Base-by-base conservation (phyloP, 441 rosid genomes). In the Isatis lusitanica region DNA sequence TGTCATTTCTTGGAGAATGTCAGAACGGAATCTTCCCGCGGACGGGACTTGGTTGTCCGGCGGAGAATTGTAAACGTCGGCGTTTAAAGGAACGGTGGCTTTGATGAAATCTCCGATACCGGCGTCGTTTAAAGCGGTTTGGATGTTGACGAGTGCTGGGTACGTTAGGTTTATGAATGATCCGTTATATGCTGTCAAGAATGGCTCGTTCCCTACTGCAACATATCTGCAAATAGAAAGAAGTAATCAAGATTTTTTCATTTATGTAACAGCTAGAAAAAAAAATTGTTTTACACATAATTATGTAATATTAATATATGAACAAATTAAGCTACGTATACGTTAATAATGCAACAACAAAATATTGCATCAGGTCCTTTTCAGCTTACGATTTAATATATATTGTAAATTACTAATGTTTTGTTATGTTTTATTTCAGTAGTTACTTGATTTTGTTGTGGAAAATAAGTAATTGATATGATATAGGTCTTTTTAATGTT, bases 91-190 rank as follows among this genome's bases (percentile, higher is more conserved):
- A 13, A 91, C 86, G 4, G 99, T 93, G 65, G 97, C 99, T 82
- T 95, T 95, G 58, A 93, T 83, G 61, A 83, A 68, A 77, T 88
- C 86, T 28, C 97, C 96, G 7, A 84, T 24, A 30, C 86, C 88
- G 4, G 96, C 98, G 9, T 86, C 95, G 68, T 95, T 91, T 28
- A 95, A 87, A 61, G 99, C 99, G 65, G 87, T 95, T 59, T 90
- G 93, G 77, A 95, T 85, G 83, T 95, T 95, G 74, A 83, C 81
- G 79, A 95, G 96, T 15, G 99, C 99, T 40, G 99, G 99, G 35
- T 87, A 80, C 39, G 98, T 95, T 48, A 58, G 50, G 75, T 88
- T 88, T 47, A 81, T 15, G 82, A 62, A 95, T 31, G 97, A 36
- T 12, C 88, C 89, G 42, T 95, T 90, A 82, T 93, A 95, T 21